Conservation (phyloP, 73 alveolate species). For the Effrenium voratum region DNA sequence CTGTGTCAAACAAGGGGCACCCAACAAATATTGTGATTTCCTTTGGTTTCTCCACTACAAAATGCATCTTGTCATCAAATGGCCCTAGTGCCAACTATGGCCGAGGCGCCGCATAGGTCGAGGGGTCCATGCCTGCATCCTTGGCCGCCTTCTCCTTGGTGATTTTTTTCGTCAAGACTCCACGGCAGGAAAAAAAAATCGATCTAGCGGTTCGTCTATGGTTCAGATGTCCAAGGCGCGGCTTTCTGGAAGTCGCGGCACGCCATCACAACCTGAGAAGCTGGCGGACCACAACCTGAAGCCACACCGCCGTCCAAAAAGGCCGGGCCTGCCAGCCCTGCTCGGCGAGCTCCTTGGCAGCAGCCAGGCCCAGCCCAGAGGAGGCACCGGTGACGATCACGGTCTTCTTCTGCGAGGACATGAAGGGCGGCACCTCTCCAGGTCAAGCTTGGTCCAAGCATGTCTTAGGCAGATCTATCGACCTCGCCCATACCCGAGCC, state of each 20-base stretch:
- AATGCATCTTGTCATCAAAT: no score
- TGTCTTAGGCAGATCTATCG: not conserved
- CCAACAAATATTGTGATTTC: no score
- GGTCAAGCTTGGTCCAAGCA: no score
- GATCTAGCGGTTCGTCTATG: no score
- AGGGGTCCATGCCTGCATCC: slow-evolving; percentile 60
- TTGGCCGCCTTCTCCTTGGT: slow-evolving; percentile 77
- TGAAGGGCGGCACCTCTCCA: slow-evolving; percentile 37
- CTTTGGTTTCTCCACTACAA: no score
- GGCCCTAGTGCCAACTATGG: no score
- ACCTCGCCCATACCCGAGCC: not conserved
- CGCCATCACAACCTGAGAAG: slow-evolving; percentile 73
- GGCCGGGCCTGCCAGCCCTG: slow-evolving; percentile 61
- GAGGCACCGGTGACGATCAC: slow-evolving; percentile 92
- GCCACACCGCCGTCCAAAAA: not conserved
- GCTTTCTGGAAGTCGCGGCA: slow-evolving; percentile 90
- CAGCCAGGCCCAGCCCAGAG: slow-evolving; percentile 63
- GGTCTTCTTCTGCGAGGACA: slow-evolving; percentile 62
- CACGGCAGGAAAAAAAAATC: no score
- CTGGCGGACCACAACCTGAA: not conserved
- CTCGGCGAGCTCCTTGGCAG: slow-evolving; percentile 60
- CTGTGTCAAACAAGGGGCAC: no score
- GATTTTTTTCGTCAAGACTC: no score
- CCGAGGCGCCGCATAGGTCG: slow-evolving; percentile 53
- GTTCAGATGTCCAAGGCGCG: not conserved